Base-by-base conservation (phyloP, 2,329 filamentous ascomycete species). In the Pezicula neosporulosa region DNA sequence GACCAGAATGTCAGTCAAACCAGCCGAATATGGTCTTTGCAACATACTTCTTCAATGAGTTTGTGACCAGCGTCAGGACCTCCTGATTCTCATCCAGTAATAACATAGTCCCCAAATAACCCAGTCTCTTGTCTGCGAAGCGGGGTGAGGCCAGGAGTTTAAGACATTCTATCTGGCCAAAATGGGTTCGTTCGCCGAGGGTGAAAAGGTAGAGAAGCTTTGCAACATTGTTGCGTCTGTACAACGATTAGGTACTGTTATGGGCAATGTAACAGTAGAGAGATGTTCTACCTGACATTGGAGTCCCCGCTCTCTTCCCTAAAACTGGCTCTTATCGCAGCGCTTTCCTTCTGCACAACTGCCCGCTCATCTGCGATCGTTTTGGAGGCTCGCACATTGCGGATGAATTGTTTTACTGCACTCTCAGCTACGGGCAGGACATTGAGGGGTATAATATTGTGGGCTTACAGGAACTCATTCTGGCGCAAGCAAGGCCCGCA, bases 171-270 rank as follows among this genome's bases (percentile, higher is more conserved):
- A 99, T 99, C 78, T 99, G 94, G 47, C 94, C 94, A 69, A 99
- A 99, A 73, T 99, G 94, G 51, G 94, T 99, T 65, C 94, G 84
- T 74, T 99, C 94, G 58, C 94, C 94, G 39, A 99, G 81, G 1
- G 94, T 99, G 72, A 99, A 99, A 55, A 99, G 89, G 70, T 99
- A 99, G 37, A 99, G 82, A 35, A 99, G 83, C 73, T 99, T 99
- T 54, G 94, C 92, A 64, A 99, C 94, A 81, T 99, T 99, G 78
- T 99, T 99, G 68, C 94, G 86, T 75, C 93, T 97, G 70, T 41
- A 28, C 30, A 42, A 38, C 28, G 48, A 27, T 42, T 42, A 62
- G 56, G 42, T 41, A 35, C 43, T 46, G 39, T 13, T 46, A 16
- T 28, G 27, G 28, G 28, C 28, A 30, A 36, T 37, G 35, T 19